These are phyloP conservation scores for Gonapodya sp. DNA, from an alignment of 192 early-diverging fungal genomes.

Conservation along the genomic window DNA sequence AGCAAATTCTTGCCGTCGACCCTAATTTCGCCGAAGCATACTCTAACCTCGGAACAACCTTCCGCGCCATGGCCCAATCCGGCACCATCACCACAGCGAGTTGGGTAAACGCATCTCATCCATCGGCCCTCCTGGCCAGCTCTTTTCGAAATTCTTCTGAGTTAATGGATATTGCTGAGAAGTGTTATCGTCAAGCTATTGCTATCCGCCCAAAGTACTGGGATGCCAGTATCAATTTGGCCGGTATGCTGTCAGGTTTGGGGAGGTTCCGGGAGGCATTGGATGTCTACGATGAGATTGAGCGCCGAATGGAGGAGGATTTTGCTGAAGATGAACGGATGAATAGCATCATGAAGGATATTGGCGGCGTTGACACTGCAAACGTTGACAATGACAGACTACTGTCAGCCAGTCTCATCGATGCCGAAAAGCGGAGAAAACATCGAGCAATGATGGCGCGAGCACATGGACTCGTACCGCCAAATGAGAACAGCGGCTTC, in stretches of 20 bases:
- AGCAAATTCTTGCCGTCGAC: constrained; percentile 69
- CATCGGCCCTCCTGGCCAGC: neutral
- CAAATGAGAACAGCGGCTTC: constrained; percentile 22
- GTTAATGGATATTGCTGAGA: constrained; percentile 54
- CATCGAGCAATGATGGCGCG: constrained; percentile 4
- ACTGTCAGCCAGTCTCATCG: constrained; percentile 7
- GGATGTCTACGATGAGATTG: constrained; percentile 70
- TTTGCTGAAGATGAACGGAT: constrained; percentile 20
- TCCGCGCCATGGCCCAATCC: constrained; percentile 64
- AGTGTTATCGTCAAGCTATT: constrained; percentile 77
- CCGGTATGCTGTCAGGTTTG: constrained; percentile 61
- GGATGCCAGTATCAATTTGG: constrained; percentile 83
- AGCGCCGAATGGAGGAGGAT: constrained; percentile 32
- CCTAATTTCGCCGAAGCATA: constrained; percentile 82
- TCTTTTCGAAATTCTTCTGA: neutral
- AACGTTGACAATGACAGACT: constrained; percentile 14
- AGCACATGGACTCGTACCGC: constrained; percentile 3
- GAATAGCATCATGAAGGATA: neutral
- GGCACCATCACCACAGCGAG: neutral
- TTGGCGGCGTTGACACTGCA: neutral
- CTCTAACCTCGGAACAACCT: constrained; percentile 83
- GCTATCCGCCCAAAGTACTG: constrained; percentile 78
- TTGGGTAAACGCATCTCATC: neutral
- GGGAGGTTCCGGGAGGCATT: constrained; percentile 67
- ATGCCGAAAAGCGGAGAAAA: constrained; percentile 16